Percentiles rank a stretch among this genome's conserved stretches.
These are phyloP conservation scores for Gautieria morchelliformis DNA, from an alignment of 768 basidiomycete species.

Conservation along the genomic window DNA sequence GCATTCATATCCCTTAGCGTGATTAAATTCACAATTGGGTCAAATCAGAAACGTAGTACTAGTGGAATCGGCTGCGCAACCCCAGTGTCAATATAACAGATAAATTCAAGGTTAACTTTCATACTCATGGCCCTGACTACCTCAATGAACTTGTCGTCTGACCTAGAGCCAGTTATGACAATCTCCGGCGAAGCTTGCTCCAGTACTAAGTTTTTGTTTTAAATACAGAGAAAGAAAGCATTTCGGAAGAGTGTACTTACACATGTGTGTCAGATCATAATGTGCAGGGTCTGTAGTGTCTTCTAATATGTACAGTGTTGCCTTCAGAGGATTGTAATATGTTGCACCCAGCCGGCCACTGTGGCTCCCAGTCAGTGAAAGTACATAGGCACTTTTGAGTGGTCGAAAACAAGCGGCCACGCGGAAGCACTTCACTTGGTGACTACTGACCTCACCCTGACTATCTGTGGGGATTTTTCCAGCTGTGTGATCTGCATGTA, in stretches of 20 bases:
- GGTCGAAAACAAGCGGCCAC: no score
- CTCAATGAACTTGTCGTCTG: slow-evolving; percentile 73
- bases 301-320: slow-evolving; percentile 59
- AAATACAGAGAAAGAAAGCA: not conserved
- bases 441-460: no score
- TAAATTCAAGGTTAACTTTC: not conserved
- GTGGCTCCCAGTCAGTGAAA: slow-evolving; percentile 5
- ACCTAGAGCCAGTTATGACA: slow-evolving; percentile 71
- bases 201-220: slow-evolving; percentile 44
- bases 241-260: slow-evolving; percentile 13
- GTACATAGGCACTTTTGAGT: no score
- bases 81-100: not conserved
- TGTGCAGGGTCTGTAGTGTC: slow-evolving; percentile 66
- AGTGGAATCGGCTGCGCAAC: not conserved
- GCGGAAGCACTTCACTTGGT: no score
- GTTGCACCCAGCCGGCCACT: slow-evolving; percentile 68
- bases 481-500: no score
- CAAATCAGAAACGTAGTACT: slow-evolving; percentile 59
- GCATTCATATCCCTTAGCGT: slow-evolving; percentile 58
- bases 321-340: slow-evolving; percentile 63
- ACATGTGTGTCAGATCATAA: slow-evolving; percentile 39
- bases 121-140: slow-evolving; percentile 38
- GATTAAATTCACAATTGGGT: slow-evolving; percentile 69
- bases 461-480: no score
- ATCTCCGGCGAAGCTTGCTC: slow-evolving; percentile 72